Percentiles rank a stretch among this genome's conserved stretches.
Conservation (phyloP, 768 basidiomycete genomes). For the Auriscalpium orientale region DNA sequence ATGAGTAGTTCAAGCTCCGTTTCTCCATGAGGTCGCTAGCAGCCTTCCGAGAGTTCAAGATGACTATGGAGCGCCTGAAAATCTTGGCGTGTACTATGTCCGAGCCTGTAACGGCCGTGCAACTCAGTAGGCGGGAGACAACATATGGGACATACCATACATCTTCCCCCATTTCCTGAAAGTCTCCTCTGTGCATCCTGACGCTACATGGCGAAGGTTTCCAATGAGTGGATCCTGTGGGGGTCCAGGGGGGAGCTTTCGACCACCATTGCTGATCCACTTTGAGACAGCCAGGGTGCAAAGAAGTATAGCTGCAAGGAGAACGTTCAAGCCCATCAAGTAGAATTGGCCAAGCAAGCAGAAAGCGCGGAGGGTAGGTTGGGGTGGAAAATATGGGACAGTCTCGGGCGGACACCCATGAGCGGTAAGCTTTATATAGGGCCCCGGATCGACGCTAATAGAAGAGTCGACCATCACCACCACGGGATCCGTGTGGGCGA, state of each 20-base stretch:
- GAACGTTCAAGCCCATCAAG: background rate
- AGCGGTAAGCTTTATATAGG: too few species aligned
- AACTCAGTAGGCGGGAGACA: background rate
- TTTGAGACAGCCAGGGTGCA: conserved; percentile 2
- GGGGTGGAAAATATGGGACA: too few species aligned
- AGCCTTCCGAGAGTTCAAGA: conserved; percentile 26
- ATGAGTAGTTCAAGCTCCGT: conserved; percentile 25
- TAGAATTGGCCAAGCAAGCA: background rate
- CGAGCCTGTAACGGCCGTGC: conserved; percentile 16
- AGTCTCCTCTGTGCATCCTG: conserved; percentile 16
- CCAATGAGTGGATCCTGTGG: conserved; percentile 23
- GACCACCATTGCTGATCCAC: conserved; percentile 11
- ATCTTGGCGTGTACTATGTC: conserved; percentile 25
- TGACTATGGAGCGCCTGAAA: conserved; percentile 22
- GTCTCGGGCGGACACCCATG: too few species aligned
- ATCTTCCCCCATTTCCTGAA: conserved; percentile 22
- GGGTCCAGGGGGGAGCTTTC: conserved; percentile 23
- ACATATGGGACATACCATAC: conserved; percentile 19
- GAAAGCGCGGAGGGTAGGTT: too few species aligned
- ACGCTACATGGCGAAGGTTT: conserved; percentile 23
- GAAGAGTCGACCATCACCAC: background rate
- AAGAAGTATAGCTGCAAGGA: background rate
- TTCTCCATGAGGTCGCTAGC: conserved; percentile 29
- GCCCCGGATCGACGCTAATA: too few species aligned
- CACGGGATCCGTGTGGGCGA: background rate